Evolutionary conservation across 306 rosid species (phyloP), one percentile per base, ranked within the genome.

Genomic region (Notholithocarpus densiflorus): DNA sequence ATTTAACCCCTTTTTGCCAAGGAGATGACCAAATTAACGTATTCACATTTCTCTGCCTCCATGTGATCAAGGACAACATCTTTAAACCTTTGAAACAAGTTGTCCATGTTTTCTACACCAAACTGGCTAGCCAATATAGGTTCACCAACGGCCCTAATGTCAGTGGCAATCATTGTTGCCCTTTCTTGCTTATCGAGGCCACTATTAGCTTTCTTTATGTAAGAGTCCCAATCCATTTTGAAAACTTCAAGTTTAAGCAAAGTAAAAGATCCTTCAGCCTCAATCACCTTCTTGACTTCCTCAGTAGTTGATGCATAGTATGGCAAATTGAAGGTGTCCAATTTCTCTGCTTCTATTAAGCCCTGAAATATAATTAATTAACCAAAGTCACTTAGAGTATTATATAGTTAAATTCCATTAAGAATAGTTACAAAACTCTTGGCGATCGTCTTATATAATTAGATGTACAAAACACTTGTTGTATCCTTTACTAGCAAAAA

Each of bases 61-160:
- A 80, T 61, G 19, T 73, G 52, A 19, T 86, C 80, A 0, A 55
- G 60, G 29, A 82, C 19, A 3, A 77, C 23, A 9, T 57, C 77
- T 65, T 29, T 60, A 27, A 60, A 87, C 76, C 83, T 85, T 2
- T 31, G 15, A 48, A 87, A 90, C 13, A 90, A 59, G 11, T 85
- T 80, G 21, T 90, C 87, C 45, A 85, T 75, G 21, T 81, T 53
- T 31, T 20, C 52, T 68, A 79, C 75, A 1, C 87, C 88, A 68
- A 90, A 86, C 12, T 75, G 82, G 1, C 18, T 24, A 1, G 37
- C 52, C 11, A 88, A 76, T 51, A 87, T 71, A 6, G 95, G 84
- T 66, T 90, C 95, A 9, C 24, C 56, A 59, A 65, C 71, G 0
- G 89, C 89, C 60, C 89, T 81, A 0, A 55, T 52, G 48, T 19